These are phyloP conservation scores for Salix exigua DNA, from an alignment of 345 rosid species.

Conservation along the genomic window DNA sequence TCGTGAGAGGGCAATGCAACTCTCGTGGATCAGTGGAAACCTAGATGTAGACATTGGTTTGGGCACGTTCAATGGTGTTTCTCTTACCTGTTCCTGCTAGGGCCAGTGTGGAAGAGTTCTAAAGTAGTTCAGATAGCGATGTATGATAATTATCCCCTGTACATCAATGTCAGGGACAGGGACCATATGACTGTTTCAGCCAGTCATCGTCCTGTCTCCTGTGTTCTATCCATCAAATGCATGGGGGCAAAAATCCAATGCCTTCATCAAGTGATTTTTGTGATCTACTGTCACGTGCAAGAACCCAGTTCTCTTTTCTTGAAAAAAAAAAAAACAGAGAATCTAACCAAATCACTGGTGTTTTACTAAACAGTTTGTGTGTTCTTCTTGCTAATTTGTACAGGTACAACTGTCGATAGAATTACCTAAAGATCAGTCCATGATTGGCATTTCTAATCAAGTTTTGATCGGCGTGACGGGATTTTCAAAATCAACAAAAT, in stretches of 20 bases:
- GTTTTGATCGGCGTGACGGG: background rate
- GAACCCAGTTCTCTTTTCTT: no score
- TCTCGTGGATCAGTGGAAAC: background rate
- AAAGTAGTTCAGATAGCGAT: background rate
- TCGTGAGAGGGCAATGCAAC: background rate
- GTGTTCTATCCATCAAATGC: background rate
- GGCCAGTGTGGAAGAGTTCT: background rate
- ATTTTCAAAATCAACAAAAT: background rate
- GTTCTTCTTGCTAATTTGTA: no score
- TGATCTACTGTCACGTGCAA: background rate
- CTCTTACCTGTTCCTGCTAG: background rate
- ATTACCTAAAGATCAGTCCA: background rate
- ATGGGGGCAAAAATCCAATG: background rate
- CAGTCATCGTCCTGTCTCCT: background rate
- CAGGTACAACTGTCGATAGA: background rate
- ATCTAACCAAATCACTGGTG: no score
- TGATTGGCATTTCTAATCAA: background rate
- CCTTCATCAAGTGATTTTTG: background rate
- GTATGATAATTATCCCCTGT: background rate
- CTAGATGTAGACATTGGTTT: background rate
- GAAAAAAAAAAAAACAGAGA: no score
- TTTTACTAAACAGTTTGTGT: no score
- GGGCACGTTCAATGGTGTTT: background rate
- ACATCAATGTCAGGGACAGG: background rate
- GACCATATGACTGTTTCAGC: conserved; percentile 4